Conservation (phyloP, 441 rosid species). For the Metrosideros polymorpha region DNA sequence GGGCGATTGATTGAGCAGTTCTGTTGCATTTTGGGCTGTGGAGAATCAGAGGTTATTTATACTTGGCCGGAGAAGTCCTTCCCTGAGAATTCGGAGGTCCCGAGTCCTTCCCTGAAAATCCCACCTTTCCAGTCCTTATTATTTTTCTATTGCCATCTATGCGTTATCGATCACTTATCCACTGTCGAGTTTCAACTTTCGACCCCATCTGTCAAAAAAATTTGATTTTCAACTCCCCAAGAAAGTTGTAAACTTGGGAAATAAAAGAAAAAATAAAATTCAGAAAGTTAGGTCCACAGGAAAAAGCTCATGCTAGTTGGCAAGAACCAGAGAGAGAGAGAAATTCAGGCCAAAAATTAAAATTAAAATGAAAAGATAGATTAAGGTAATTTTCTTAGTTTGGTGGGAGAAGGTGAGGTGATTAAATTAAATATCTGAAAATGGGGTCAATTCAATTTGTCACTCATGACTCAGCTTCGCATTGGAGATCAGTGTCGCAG, state of each 20-base stretch:
- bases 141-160: background rate
- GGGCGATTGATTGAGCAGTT: too few relatives aligned
- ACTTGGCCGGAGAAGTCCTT: constrained; percentile 40
- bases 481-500: background rate
- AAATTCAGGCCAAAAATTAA: background rate
- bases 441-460: background rate
- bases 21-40: background rate
- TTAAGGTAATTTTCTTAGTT: background rate
- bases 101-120: constrained; percentile 37
- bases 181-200: background rate
- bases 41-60: constrained; percentile 27
- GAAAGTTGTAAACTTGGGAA: background rate
- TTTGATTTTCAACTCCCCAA: background rate
- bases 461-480: background rate
- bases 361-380: background rate
- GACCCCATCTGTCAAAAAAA: background rate
- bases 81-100: constrained; percentile 32
- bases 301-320: background rate
- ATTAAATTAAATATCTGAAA: background rate
- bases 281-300: background rate
- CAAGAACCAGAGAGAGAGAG: background rate
- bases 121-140: background rate
- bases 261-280: background rate
- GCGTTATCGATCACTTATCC: background rate
- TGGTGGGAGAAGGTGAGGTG: background rate